Evolutionary conservation across 2,329 filamentous ascomycete species (phyloP), one percentile per base, ranked within the genome.

Genomic region (Neofusicoccum sp.): DNA sequence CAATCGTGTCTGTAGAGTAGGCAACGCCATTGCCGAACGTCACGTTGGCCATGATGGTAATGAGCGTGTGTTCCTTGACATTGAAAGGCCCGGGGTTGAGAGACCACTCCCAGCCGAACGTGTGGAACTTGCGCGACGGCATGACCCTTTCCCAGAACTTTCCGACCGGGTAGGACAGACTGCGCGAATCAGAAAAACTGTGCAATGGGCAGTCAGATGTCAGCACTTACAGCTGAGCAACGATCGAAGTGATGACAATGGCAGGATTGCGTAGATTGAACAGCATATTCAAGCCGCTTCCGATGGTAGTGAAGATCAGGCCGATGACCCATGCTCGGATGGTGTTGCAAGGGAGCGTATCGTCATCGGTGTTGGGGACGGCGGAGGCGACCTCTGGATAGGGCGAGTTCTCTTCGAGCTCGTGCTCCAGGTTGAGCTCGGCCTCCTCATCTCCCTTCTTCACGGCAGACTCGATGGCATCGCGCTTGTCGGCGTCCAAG

Each of bases 11-110:
- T 1, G 59, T 61, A 4, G 30, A 89, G 1, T 88, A 91, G 1
- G 88, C 87, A 66, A 91, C 91, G 3, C 87, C 86, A 5, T 73
- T 67, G 6, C 68, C 67, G 36, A 70, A 71, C 6, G 67, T 67
- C 26, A 70, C 70, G 70, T 86, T 86, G 2, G 84, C 85, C 84
- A 87, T 87, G 69, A 84, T 81, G 28, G 85, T 83, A 65, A 86
- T 84, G 36, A 86, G 75, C 49, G 84, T 81, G 66, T 86, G 84
- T 68, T 86, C 84, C 74, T 86, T 86, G 70, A 80, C 81, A 71
- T 85, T 86, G 73, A 86, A 86, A 12, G 79, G 81, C 12, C 83
- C 83, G 0, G 84, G 72, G 79, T 80, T 80, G 20, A 86, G 73
- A 64, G 26, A 47, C 26, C 47, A 61, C 14, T 47, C 34, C 12